A percentile compares a stretch with the other conserved stretches of the same genome.
Conservation (phyloP, 2,329 filamentous ascomycete genomes). For the Lachnellula cervina region DNA sequence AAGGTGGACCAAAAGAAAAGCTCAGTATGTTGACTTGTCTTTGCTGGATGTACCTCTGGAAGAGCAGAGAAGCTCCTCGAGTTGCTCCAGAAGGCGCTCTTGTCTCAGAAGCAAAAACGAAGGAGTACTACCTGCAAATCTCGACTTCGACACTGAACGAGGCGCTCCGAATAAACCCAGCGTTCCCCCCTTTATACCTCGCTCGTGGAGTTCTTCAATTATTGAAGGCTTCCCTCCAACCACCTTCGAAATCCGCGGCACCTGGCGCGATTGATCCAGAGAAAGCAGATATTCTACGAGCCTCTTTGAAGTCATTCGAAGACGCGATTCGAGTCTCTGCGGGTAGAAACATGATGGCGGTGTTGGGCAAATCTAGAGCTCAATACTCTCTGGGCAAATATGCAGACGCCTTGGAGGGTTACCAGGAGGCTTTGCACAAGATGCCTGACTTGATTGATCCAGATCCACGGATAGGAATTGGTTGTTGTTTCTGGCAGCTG, state of each 20-base stretch:
- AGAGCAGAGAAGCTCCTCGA: conserved; percentile 64
- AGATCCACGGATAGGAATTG: conserved; percentile 92
- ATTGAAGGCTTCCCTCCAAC: conserved; percentile 78
- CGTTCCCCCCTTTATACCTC: conserved; percentile 85
- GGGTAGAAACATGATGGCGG: conserved; percentile 84
- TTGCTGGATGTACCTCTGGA: conserved; percentile 67
- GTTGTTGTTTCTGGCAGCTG: conserved; percentile 95
- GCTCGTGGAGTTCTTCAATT: conserved; percentile 86
- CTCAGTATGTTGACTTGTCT: conserved; percentile 62
- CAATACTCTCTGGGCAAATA: conserved; percentile 84
- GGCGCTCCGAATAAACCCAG: conserved; percentile 87
- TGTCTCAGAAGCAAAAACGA: conserved; percentile 74
- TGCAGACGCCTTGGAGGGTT: conserved; percentile 73
- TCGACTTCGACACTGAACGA: conserved; percentile 94
- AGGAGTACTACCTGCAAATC: conserved; percentile 85
- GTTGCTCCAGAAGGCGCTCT: conserved; percentile 59
- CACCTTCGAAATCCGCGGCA: conserved; percentile 62
- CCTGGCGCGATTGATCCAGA: conserved; percentile 65
- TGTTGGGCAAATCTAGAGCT: conserved; percentile 83
- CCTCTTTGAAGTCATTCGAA: conserved; percentile 89
- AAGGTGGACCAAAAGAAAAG: conserved; percentile 58
- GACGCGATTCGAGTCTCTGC: conserved; percentile 82
- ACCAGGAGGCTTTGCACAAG: conserved; percentile 81
- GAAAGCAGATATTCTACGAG: conserved; percentile 70
- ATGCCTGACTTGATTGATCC: conserved; percentile 87